These are phyloP conservation scores for Neoboletus subvelutipes DNA, from an alignment of 768 basidiomycete genomes.

Conservation along the genomic window DNA sequence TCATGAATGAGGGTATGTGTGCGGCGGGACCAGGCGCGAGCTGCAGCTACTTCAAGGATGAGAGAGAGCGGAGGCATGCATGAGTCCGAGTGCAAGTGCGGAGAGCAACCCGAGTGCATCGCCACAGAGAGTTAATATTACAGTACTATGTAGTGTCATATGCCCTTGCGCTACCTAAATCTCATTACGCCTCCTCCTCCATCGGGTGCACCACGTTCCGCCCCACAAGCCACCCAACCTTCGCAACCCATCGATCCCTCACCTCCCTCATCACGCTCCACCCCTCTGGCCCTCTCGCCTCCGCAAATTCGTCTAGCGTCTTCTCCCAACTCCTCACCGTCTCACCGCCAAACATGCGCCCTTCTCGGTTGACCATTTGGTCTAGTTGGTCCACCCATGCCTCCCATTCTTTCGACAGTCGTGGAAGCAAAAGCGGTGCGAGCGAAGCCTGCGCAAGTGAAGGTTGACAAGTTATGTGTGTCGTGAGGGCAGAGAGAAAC, in stretches of 20 bases:
- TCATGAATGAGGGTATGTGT: not conserved
- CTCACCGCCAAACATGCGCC: conserved; percentile 79
- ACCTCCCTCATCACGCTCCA: conserved; percentile 43
- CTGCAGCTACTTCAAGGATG: conserved; percentile 37
- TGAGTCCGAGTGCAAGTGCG: conserved; percentile 8
- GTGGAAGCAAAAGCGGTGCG: conserved; percentile 56
- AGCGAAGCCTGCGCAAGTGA: conserved; percentile 61
- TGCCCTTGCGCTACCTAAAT: not conserved
- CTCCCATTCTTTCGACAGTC: conserved; percentile 72
- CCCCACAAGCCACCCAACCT: conserved; percentile 80
- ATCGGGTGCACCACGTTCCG: conserved; percentile 31
- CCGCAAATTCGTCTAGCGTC: conserved; percentile 64
- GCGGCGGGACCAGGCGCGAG: conserved; percentile 44
- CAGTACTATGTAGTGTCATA: not conserved
- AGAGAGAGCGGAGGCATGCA: conserved; percentile 43
- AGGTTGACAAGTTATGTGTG: conserved; percentile 68
- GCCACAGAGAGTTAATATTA: conserved; percentile 5
- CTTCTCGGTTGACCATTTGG: conserved; percentile 64
- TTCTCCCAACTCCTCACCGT: conserved; percentile 68
- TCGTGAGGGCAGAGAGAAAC: conserved; percentile 67
- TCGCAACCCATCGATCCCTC: conserved; percentile 66
- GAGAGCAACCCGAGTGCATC: conserved; percentile 6
- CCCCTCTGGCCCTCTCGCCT: conserved; percentile 44
- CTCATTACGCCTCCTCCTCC: conserved; percentile 22
- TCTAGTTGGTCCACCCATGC: conserved; percentile 76